Evolutionary conservation across 352 stramenopile genomes (phyloP).

Genomic region (Phytopythium helicoides): DNA sequence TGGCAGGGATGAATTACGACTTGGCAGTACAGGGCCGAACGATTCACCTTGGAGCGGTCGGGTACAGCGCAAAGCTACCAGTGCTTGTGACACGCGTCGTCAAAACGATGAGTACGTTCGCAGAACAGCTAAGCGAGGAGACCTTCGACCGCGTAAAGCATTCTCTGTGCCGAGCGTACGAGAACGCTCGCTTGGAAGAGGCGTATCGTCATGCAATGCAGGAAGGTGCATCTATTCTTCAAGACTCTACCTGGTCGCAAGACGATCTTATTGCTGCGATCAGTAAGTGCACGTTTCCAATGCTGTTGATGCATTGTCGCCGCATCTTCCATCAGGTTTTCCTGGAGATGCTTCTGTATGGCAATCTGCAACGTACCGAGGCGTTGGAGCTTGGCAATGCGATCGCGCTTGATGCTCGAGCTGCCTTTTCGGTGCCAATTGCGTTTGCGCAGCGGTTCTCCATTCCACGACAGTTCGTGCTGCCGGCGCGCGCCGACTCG

Average conservation of each 20-base stretch:
- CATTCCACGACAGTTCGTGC: constrained; percentile 23
- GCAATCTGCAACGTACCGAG: constrained; percentile 38
- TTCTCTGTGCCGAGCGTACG: constrained; percentile 33
- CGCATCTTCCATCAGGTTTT: constrained; percentile 35
- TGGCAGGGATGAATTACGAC: constrained; percentile 77
- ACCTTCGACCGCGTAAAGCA: constrained; percentile 45
- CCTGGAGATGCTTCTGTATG: constrained; percentile 46
- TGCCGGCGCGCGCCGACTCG: constrained; percentile 20
- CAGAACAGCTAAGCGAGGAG: constrained; percentile 24
- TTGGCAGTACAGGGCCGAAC: constrained; percentile 31
- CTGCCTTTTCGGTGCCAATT: constrained; percentile 10
- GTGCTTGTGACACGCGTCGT: constrained; percentile 39
- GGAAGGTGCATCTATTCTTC: constrained; percentile 26
- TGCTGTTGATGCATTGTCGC: constrained; percentile 29
- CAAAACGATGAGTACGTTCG: constrained; percentile 29
- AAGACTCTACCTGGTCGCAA: constrained; percentile 28
- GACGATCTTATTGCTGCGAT: constrained; percentile 39
- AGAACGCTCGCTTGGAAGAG: constrained; percentile 53
- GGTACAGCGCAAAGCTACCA: constrained; percentile 45
- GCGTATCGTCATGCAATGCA: constrained; percentile 40
- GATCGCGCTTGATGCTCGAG: constrained; percentile 22
- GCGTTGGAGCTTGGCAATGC: constrained; percentile 19
- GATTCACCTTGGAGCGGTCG: constrained; percentile 40
- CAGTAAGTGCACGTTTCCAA: constrained; percentile 11
- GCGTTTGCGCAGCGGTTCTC: constrained; percentile 25